A percentile compares a stretch with the other conserved stretches of the same genome.
phyloP scores from a whole-genome alignment of 2,329 filamentous ascomycete genomes.

The Rhinocladiella similis region DNA sequence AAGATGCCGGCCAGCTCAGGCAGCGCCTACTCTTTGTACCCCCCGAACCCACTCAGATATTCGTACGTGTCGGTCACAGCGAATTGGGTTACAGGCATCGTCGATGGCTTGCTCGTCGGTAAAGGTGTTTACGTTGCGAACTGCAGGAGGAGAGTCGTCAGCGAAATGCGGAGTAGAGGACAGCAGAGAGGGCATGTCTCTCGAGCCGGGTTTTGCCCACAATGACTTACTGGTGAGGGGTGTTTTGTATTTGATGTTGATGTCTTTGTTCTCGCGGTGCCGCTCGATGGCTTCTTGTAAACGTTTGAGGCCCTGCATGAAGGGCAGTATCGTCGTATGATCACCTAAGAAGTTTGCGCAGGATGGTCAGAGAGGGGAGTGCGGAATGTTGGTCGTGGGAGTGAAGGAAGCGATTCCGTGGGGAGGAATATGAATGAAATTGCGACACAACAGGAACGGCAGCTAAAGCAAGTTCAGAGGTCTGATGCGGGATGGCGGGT shows the following conservation, averaged over 20 bases:
- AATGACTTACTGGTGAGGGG: slow-evolving; percentile 29
- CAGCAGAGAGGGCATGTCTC: not conserved
- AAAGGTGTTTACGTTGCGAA: slow-evolving; percentile 31
- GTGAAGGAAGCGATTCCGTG: slow-evolving; percentile 25
- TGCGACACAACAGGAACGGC: not conserved
- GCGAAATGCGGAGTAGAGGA: slow-evolving; percentile 1
- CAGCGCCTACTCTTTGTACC: slow-evolving; percentile 69
- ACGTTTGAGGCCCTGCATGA: slow-evolving; percentile 31
- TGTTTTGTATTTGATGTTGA: slow-evolving; percentile 32
- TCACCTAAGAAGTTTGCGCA: slow-evolving; percentile 16
- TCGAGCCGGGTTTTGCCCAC: not conserved
- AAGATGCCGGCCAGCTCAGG: not conserved
- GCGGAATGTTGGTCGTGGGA: slow-evolving; percentile 27
- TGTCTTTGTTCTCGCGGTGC: slow-evolving; percentile 31
- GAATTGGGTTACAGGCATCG: slow-evolving; percentile 67
- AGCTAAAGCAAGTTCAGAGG: slow-evolving; percentile 2
- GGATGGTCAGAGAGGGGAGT: slow-evolving; percentile 23
- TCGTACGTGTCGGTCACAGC: slow-evolving; percentile 66
- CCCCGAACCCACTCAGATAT: slow-evolving; percentile 77
- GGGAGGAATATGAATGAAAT: slow-evolving; percentile 24
- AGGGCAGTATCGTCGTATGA: slow-evolving; percentile 21
- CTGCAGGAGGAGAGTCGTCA: slow-evolving; percentile 10
- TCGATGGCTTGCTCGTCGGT: slow-evolving; percentile 31
- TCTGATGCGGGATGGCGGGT: no score
- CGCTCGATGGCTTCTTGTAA: slow-evolving; percentile 29